Evolutionary conservation across 495 filamentous ascomycete genomes (phyloP).

Genomic region (Xanthoparmelia taractica): DNA sequence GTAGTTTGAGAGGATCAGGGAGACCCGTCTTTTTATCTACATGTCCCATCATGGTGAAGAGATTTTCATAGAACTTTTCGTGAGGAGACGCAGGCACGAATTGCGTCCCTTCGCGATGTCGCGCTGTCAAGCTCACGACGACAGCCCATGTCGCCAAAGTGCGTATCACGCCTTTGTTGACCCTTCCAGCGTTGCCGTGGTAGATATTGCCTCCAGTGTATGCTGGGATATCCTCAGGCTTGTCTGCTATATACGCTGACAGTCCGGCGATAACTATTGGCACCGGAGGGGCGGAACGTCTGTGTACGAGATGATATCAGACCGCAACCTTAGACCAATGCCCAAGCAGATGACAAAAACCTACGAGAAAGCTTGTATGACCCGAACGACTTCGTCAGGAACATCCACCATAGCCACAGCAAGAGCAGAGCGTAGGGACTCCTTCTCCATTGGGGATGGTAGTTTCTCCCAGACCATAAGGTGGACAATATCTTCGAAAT

Average conservation of each 20-base stretch:
- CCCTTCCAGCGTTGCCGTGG: constrained; percentile 21
- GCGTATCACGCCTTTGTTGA: constrained; percentile 29
- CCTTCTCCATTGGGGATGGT: constrained; percentile 26
- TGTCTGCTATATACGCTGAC: constrained; percentile 28
- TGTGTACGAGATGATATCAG: constrained; percentile 10
- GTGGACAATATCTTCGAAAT: constrained; percentile 37
- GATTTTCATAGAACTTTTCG: constrained; percentile 30
- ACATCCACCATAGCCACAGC: constrained; percentile 29
- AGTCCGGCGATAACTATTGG: constrained; percentile 33
- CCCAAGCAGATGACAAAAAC: neutral
- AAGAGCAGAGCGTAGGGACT: constrained; percentile 25
- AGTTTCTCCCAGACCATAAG: constrained; percentile 32
- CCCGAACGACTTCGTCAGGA: constrained; percentile 26
- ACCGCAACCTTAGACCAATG: neutral
- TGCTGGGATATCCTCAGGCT: constrained; percentile 27
- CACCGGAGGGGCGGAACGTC: constrained; percentile 27
- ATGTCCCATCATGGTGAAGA: constrained; percentile 34
- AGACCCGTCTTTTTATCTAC: constrained; percentile 18
- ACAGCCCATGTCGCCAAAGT: constrained; percentile 33
- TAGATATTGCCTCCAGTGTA: constrained; percentile 28
- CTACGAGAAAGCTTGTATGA: constrained; percentile 32
- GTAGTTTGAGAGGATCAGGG: constrained; percentile 26
- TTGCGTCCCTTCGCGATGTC: constrained; percentile 28
- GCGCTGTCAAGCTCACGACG: constrained; percentile 28
- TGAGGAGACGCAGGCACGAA: constrained; percentile 24